phyloP scores from a whole-genome alignment of 495 filamentous ascomycete species.

The Penicillium robsamsonii region DNA sequence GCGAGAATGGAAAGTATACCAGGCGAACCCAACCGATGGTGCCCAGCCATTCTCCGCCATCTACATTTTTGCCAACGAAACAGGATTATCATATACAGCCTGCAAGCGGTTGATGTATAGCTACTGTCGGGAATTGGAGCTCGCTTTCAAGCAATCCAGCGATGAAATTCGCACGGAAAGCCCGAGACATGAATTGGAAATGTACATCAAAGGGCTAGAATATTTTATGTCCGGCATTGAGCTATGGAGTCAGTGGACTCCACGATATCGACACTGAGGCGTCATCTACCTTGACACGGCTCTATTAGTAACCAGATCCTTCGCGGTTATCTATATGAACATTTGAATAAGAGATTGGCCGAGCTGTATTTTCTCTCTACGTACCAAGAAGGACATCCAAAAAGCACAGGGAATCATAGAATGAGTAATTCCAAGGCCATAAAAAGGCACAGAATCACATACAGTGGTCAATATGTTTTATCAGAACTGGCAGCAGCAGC shows the following conservation, averaged over 20 bases:
- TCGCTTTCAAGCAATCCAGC: slow-evolving; percentile 8
- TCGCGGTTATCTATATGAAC: background rate
- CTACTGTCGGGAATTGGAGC: slow-evolving; percentile 24
- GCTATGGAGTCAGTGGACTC: slow-evolving; percentile 25
- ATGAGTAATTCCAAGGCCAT: too few relatives aligned
- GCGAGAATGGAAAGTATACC: slow-evolving; percentile 20
- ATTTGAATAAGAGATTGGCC: background rate
- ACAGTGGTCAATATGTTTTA: too few relatives aligned
- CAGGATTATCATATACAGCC: slow-evolving; percentile 15
- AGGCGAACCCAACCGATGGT: slow-evolving; percentile 18
- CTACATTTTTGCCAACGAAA: slow-evolving; percentile 23
- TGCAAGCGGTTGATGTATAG: slow-evolving; percentile 22
- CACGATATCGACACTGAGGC: slow-evolving; percentile 18
- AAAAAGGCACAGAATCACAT: too few relatives aligned
- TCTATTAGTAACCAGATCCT: background rate
- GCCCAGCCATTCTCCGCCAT: slow-evolving; percentile 23
- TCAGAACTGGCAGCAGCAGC: too few relatives aligned
- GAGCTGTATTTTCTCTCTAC: background rate
- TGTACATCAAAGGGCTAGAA: slow-evolving; percentile 21
- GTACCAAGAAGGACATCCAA: background rate
- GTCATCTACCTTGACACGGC: background rate
- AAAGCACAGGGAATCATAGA: too few relatives aligned
- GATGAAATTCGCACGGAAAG: slow-evolving; percentile 3
- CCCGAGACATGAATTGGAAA: slow-evolving; percentile 15
- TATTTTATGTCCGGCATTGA: slow-evolving; percentile 27